phyloP scores from a whole-genome alignment of 2,329 filamentous ascomycete species.

The Alternaria hordeiaustralica region DNA sequence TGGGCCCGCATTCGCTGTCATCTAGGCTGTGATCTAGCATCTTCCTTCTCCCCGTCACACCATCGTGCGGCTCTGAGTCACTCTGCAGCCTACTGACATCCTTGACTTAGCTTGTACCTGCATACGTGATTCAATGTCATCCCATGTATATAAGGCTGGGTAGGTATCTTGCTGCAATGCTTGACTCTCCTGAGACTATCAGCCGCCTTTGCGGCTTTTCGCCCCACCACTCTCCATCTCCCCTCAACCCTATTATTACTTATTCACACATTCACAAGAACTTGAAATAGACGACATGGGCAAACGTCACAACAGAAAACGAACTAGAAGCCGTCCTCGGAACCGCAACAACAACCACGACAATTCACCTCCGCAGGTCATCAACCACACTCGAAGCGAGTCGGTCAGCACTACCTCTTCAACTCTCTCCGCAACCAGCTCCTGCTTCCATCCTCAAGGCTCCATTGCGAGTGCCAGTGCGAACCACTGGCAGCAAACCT shows the following conservation, averaged over 20 bases:
- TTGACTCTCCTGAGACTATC: slow-evolving; percentile 25
- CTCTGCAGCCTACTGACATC: slow-evolving; percentile 31
- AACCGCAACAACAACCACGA: slow-evolving; percentile 43
- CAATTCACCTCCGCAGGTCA: slow-evolving; percentile 16
- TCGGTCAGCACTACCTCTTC: slow-evolving; percentile 40
- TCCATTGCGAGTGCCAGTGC: slow-evolving; percentile 25
- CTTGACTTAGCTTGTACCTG: slow-evolving; percentile 34
- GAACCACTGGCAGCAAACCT: slow-evolving; percentile 47
- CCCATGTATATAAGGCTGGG: slow-evolving; percentile 36
- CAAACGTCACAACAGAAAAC: slow-evolving; percentile 54
- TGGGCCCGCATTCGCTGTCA: slow-evolving; percentile 27
- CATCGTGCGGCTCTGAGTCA: slow-evolving; percentile 44
- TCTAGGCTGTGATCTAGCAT: slow-evolving; percentile 22
- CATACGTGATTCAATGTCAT: slow-evolving; percentile 24
- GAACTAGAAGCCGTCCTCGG: slow-evolving; percentile 52
- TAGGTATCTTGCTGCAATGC: slow-evolving; percentile 14
- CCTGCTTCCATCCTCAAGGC: slow-evolving; percentile 27
- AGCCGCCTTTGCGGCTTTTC: slow-evolving; percentile 42
- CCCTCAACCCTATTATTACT: slow-evolving; percentile 1
- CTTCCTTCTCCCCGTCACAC: slow-evolving; percentile 22
- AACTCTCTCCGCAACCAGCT: slow-evolving; percentile 26
- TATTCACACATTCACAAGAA: background rate
- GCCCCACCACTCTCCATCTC: slow-evolving; percentile 18
- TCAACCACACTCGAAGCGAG: slow-evolving; percentile 38
- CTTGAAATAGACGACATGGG: slow-evolving; percentile 40